Conservation (phyloP, 441 rosid species). For the Adansonia gregorii region DNA sequence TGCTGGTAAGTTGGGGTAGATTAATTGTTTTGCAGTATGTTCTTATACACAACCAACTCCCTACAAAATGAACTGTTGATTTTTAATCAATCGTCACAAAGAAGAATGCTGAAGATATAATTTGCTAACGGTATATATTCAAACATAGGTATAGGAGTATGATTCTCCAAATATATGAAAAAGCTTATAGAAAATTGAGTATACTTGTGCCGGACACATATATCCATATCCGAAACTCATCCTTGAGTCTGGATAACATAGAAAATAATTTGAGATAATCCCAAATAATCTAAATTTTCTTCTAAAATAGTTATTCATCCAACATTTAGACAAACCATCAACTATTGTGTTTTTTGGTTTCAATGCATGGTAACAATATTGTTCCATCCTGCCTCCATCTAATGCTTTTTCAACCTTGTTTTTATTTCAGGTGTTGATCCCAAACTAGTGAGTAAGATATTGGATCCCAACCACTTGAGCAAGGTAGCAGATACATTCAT, state of each 20-base stretch:
- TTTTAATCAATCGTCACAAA: background rate
- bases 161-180: too few relatives aligned
- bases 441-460: slow-evolving; percentile 66
- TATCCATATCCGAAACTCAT: too few relatives aligned
- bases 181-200: too few relatives aligned
- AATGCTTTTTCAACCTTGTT: slow-evolving; percentile 3
- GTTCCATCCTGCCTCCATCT: background rate
- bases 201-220: too few relatives aligned
- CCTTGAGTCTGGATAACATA: too few relatives aligned
- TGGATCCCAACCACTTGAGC: slow-evolving; percentile 74
- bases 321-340: background rate
- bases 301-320: background rate
- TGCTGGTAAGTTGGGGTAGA: slow-evolving; percentile 50
- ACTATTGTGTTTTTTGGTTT: background rate
- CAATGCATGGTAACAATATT: background rate
- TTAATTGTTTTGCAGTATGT: background rate
- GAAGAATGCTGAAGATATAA: background rate
- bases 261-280: background rate
- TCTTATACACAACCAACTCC: background rate
- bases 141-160: too few relatives aligned
- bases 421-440: slow-evolving; percentile 76
- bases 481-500: slow-evolving; percentile 61
- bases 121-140: background rate
- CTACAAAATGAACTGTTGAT: background rate
- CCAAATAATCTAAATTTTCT: background rate